A percentile compares a stretch with the other conserved stretches of the same genome.
These are phyloP conservation scores for Candida labiduridarum DNA, from an alignment of 1,139 yeast species.

Conservation along the genomic window DNA sequence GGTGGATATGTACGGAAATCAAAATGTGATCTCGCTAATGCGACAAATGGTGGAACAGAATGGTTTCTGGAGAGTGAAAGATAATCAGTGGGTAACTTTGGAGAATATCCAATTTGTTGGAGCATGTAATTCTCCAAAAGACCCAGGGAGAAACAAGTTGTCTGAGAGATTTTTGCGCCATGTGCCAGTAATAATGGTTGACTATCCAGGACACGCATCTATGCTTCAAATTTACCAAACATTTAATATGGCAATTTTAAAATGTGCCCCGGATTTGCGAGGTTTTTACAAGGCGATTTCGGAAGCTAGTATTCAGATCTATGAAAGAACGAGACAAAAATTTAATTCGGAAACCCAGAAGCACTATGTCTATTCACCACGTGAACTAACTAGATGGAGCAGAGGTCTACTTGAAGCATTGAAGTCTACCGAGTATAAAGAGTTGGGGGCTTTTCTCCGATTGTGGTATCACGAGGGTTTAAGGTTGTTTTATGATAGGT, in stretches of 20 bases:
- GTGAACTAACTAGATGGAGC: slow-evolving; percentile 89
- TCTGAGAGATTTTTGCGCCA: slow-evolving; percentile 72
- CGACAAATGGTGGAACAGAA: slow-evolving; percentile 72
- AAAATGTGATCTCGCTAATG: slow-evolving; percentile 69
- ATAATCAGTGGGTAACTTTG: slow-evolving; percentile 68
- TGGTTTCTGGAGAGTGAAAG: slow-evolving; percentile 76
- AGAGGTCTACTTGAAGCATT: slow-evolving; percentile 72
- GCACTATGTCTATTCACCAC: slow-evolving; percentile 83
- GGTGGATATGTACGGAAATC: slow-evolving; percentile 75
- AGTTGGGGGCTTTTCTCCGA: slow-evolving; percentile 52
- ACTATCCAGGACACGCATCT: slow-evolving; percentile 73
- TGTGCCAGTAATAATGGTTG: slow-evolving; percentile 69
- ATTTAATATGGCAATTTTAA: slow-evolving; percentile 60
- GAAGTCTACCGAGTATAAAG: slow-evolving; percentile 34
- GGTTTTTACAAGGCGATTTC: slow-evolving; percentile 59
- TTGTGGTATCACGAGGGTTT: slow-evolving; percentile 85
- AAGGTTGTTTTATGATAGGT: slow-evolving; percentile 74
- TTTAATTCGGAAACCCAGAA: slow-evolving; percentile 41
- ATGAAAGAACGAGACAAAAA: slow-evolving; percentile 41
- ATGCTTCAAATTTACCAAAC: slow-evolving; percentile 67
- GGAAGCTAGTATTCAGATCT: slow-evolving; percentile 68
- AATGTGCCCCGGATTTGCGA: slow-evolving; percentile 61
- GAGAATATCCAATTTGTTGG: slow-evolving; percentile 81
- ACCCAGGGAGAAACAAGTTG: slow-evolving; percentile 69
- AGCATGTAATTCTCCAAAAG: slow-evolving; percentile 91